Evolutionary conservation across 805 yeast genomes (phyloP).

Genomic region (Wickerhamomyces pijperi): DNA sequence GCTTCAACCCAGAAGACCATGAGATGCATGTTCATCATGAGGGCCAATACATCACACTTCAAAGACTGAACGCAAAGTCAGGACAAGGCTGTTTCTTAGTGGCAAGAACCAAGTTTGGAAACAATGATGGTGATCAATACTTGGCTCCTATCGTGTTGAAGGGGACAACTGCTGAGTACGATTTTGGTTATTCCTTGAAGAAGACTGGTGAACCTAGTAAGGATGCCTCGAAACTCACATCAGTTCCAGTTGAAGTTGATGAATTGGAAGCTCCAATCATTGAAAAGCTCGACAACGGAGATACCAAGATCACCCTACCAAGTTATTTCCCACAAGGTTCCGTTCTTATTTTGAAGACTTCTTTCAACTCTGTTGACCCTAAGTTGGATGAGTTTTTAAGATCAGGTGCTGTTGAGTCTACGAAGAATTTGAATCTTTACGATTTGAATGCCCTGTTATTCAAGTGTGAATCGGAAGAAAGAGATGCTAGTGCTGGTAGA

Average conservation of each 20-base stretch:
- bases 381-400: slow-evolving; percentile 57
- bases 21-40: slow-evolving; percentile 94
- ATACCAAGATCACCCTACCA: slow-evolving; percentile 48
- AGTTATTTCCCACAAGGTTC: slow-evolving; percentile 79
- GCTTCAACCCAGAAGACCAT: slow-evolving; percentile 40
- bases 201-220: slow-evolving; percentile 36
- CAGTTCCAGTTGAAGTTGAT: slow-evolving; percentile 55
- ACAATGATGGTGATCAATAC: slow-evolving; percentile 31
- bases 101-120: slow-evolving; percentile 70
- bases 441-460: slow-evolving; percentile 71
- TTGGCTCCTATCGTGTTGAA: slow-evolving; percentile 46
- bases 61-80: slow-evolving; percentile 69
- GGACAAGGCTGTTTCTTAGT: slow-evolving; percentile 85
- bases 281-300: slow-evolving; percentile 26
- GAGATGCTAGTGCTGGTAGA: slow-evolving; percentile 62
- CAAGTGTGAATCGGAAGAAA: slow-evolving; percentile 78
- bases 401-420: slow-evolving; percentile 68
- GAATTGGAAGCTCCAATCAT: slow-evolving; percentile 41
- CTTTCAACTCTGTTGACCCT: slow-evolving; percentile 52
- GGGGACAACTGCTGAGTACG: slow-evolving; percentile 48
- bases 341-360: slow-evolving; percentile 71
- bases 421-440: slow-evolving; percentile 44
- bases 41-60: slow-evolving; percentile 85
- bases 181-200: slow-evolving; percentile 46
- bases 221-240: slow-evolving; percentile 34